Evolutionary conservation across 257 asterid genomes (phyloP), one percentile per base, ranked within the genome.

Genomic region (Ligustrum vulgare): DNA sequence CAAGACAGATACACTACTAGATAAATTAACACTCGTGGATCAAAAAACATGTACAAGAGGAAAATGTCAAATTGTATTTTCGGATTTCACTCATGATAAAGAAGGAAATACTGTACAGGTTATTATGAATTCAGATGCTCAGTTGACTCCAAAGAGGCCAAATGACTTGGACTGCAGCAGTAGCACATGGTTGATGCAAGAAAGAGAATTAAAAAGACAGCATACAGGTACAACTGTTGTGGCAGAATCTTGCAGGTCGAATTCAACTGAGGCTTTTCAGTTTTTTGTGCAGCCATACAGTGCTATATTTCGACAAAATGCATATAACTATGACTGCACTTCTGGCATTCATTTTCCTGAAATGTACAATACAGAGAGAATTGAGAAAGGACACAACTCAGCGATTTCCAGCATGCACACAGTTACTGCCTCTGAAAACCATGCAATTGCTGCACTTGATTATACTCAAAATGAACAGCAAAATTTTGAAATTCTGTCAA

Each of bases 31-130:
- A 76, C 71, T 39, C 32, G 63, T 33, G 66, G 73, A 79, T 77
- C 84, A 69, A 70, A 84, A 60, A 73, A 81, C 64, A 65, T 54
- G 79, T 77, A 79, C 85, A 71, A 86, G 82, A 82, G 91, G 91
- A 72, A 91, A 89, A 79, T 87, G 92, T 70, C 90, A 85, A 75
- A 84, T 93, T 80, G 82, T 86, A 73, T 88, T 85, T 88, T 91
- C 96, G 3, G 89, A 91, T 62, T 83, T 67, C 65, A 87, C 96
- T 64, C 93, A 82, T 23, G 96, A 90, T 68, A 87, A 90, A 87
- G 94, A 84, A 84, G 87, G 71, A 20, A 84, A 72, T 77, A 60
- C 67, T 31, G 79, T 62, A 71, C 85, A 79, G 72, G 79, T 75
- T 37, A 37, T 12, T 9, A 37, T 37, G 77, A 73, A 77, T 75